Percentiles rank a stretch among this genome's conserved stretches.
Conservation (phyloP, 306 rosid genomes). For the Lotus japonicus region DNA sequence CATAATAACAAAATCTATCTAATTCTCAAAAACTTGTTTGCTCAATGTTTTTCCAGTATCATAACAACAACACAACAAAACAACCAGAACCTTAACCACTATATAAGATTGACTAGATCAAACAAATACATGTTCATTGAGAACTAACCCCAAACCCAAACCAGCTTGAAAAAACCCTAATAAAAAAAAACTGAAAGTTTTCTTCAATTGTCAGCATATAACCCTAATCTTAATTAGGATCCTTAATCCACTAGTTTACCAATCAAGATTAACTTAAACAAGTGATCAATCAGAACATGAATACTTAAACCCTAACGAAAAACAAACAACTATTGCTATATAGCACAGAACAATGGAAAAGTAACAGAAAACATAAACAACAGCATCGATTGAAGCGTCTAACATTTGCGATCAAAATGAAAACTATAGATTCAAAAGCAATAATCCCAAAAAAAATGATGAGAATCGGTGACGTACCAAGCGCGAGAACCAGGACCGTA, state of each 20-base stretch:
- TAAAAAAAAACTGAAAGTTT: neutral
- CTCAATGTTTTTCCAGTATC: no score
- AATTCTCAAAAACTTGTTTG: neutral
- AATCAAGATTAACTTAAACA: no score
- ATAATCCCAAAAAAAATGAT: no score
- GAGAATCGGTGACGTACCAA: constrained; percentile 37
- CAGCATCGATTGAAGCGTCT: no score
- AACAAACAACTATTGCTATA: no score
- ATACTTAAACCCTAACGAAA: neutral
- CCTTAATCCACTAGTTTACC: no score
- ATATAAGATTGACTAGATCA: neutral
- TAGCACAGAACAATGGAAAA: neutral
- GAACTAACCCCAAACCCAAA: neutral
- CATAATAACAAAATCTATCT: neutral
- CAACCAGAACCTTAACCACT: neutral
- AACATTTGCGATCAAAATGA: no score
- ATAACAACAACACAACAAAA: neutral
- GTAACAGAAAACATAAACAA: neutral
- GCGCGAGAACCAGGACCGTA: constrained; percentile 97
- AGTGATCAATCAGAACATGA: no score
- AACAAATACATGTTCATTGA: neutral
- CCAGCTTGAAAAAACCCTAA: neutral
- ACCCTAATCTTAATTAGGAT: neutral
- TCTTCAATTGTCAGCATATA: no score
- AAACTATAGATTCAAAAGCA: neutral